These are phyloP conservation scores for Quercus glauca DNA, from an alignment of 306 rosid genomes.

Conservation along the genomic window DNA sequence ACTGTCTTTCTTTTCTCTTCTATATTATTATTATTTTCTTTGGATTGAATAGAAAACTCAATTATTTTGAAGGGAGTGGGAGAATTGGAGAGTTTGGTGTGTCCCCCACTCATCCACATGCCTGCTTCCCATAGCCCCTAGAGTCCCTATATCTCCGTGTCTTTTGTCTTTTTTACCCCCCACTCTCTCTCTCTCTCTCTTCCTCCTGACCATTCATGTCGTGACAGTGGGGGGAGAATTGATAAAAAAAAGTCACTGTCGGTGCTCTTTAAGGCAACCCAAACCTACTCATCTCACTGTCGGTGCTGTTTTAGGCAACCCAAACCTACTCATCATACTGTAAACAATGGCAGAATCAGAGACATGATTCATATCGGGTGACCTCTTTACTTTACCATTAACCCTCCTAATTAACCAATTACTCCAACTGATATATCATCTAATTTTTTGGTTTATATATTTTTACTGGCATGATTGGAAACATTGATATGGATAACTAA, in stretches of 20 bases:
- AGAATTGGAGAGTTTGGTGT: conserved; percentile 36
- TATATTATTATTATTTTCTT: background rate
- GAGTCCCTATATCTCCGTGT: conserved; percentile 41
- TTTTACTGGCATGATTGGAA: background rate
- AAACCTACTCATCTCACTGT: conserved; percentile 35
- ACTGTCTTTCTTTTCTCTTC: background rate
- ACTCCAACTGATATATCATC: background rate
- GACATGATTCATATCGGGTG: background rate
- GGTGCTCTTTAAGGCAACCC: conserved; percentile 14
- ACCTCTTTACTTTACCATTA: background rate
- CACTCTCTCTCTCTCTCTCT: conserved; percentile 11
- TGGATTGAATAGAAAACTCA: conserved; percentile 13
- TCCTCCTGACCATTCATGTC: conserved; percentile 35
- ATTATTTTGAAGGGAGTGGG: conserved; percentile 34
- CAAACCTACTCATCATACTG: conserved; percentile 39
- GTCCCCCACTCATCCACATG: conserved; percentile 85
- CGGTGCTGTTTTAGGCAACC: conserved; percentile 43
- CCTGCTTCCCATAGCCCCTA: conserved; percentile 69
- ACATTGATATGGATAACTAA: no score
- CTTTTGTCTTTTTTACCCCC: background rate
- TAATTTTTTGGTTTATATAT: background rate
- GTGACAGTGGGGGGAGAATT: conserved; percentile 14
- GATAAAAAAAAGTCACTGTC: conserved; percentile 48
- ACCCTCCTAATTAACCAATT: background rate
- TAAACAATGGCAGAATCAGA: conserved; percentile 5